phyloP scores from a whole-genome alignment of 257 asterid species.

The Catharanthus roseus region DNA sequence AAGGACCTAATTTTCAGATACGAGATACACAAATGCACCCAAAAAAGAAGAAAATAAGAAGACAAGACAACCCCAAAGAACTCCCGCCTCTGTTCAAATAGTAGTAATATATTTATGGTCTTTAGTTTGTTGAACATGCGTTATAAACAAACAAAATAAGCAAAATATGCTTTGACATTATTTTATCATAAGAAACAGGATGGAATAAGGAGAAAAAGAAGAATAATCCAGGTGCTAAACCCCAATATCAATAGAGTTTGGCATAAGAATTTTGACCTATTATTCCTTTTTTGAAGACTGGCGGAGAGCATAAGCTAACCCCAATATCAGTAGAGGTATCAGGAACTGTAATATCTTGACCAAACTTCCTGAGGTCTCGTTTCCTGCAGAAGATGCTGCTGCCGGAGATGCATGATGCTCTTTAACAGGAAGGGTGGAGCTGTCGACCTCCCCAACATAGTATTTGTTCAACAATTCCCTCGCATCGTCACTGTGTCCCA shows the following conservation, averaged over 20 bases:
- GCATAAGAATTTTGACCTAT: conserved; percentile 11
- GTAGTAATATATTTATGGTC: background rate
- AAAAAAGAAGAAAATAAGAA: no score
- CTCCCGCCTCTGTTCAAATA: background rate
- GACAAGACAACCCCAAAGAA: background rate
- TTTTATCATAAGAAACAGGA: background rate
- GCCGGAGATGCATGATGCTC: background rate
- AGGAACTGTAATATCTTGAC: conserved; percentile 34
- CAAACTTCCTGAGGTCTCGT: conserved; percentile 22
- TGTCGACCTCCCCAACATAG: conserved; percentile 44
- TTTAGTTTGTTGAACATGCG: background rate
- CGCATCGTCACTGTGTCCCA: conserved; percentile 59
- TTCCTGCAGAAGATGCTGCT: conserved; percentile 9
- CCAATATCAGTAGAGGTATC: conserved; percentile 43
- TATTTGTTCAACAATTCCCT: conserved; percentile 32
- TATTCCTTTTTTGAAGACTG: conserved; percentile 31
- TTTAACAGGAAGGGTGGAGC: conserved; percentile 38
- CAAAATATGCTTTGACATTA: background rate
- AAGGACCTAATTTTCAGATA: background rate
- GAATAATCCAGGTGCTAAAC: background rate
- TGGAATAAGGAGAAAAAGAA: background rate
- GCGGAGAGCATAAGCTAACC: conserved; percentile 39
- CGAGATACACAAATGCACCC: no score
- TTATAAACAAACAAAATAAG: background rate
- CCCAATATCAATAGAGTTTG: background rate